Base-by-base conservation (phyloP, 306 rosid species). In the Hippophae gyantsensis region DNA sequence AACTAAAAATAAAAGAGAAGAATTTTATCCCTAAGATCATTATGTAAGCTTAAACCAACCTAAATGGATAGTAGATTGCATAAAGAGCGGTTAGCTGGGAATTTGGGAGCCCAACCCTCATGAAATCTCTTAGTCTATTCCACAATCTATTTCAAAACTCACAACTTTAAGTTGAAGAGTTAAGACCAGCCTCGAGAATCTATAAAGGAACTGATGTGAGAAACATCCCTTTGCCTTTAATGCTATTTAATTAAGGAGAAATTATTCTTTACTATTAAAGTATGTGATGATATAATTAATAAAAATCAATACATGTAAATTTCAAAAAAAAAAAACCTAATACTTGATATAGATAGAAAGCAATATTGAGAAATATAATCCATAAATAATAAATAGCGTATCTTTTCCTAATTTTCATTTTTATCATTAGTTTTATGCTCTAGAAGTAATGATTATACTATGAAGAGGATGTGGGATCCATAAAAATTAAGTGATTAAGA, bases 171-270 rank as follows among this genome's bases (percentile, higher is more conserved):
- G 38, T 32, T 32, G 38, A 32, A 2, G 38, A 32, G 38, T 32
- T 32, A 32, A 71, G 90, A 85, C 90, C 82, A 68, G 68, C 74
- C 85, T 78, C 66, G 74, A 82, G 84, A 81, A 87, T 77, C 76
- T 69, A 68, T 32, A 70, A 81, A 70, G 74, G 67, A 74, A 50
- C 42, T 52, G 26, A 13, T 18, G 14, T 40, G 9, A 18, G 43
- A 42, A 7, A 48, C 9, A n/a, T 51, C 49, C 26, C 46, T 60
- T 51, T 60, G 25, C 56, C 65, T 61, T 62, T 57, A 50, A 52
- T 66, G 58, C 44, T 63, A 43, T 7, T 57, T 62, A 57, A 18
- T 18, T 18, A 18, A 18, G 23, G 23, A 18, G 1, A 18, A 18
- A 18, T 18, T 1, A 18, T 18, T 18, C 23, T 18, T 18, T 18